Base-by-base conservation (phyloP, 805 yeast genomes). In the Ogataea henricii region DNA sequence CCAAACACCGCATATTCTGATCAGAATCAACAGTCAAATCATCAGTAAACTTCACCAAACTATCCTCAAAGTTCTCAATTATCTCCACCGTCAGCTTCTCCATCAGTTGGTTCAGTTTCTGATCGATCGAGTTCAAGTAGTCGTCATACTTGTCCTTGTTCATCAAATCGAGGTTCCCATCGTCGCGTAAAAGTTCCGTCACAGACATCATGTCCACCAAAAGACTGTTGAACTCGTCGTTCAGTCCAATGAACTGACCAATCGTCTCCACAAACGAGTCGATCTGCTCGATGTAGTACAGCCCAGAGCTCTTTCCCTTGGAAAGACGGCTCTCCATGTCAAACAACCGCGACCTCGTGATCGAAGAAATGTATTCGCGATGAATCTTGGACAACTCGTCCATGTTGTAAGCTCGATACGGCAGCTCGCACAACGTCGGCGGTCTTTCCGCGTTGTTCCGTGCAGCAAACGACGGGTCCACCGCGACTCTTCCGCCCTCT, bases 21-120 rank as follows among this genome's bases (percentile, higher is more conserved):
- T 73, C 74, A 3, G 69, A 71, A 53, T 84, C 89, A 22, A 68
- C 63, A n/a, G 73, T 71, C 45, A 85, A 64, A 55, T 83, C 89
- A 36, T 66, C 72, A 0, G 73, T 70, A 46, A 84, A 77, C 3
- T 63, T 55, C 33, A 68, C 69, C 34, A 77, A 54, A 17, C 67
- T 65, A 2, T 66, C 66, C 47, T 73, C 73, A 57, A 79, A 83
- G 17, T 69, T 71, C 29, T 66, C 71, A 29, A 63, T 64, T 66
- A 65, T 76, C 46, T 67, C 65, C 27, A 53, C 54, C 44, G 71
- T 69, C 18, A 82, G 63, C 46, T 70, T 71, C 4, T 62, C 63
- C 45, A 74, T 69, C 21, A 79, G 64, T 4, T 64, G 60, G 41
- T 66, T 68, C 44, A 78, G 64, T 34, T 62, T 60, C 5, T 23